Evolutionary conservation across 768 basidiomycete genomes (phyloP).

Genomic region (Rhizopogon rudus): DNA sequence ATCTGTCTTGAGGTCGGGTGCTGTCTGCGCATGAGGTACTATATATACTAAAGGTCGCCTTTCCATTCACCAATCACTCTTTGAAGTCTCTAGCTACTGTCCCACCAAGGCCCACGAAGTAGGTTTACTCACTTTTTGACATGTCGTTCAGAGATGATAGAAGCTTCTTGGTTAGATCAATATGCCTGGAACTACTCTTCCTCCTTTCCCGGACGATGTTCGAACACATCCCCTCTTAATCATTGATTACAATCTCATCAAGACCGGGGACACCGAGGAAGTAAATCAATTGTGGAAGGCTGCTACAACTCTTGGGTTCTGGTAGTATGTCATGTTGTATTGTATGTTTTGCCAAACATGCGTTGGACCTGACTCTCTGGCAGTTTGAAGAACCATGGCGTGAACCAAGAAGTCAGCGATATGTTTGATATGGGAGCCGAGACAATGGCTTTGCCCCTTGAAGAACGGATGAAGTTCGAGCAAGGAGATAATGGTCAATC

Average conservation of each 20-base stretch:
- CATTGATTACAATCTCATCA: constrained; percentile 38
- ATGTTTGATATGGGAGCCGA: constrained; percentile 41
- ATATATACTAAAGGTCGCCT: background rate
- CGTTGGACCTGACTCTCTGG: background rate
- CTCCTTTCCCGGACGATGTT: constrained; percentile 41
- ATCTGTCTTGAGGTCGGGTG: background rate
- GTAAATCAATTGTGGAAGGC: constrained; percentile 42
- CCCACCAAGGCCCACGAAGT: background rate
- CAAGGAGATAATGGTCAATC: constrained; percentile 38
- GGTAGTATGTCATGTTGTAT: constrained; percentile 38
- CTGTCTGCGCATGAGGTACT: background rate
- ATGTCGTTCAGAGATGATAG: background rate
- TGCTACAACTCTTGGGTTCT: constrained; percentile 45
- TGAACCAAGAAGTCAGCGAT: constrained; percentile 27
- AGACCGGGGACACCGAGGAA: constrained; percentile 31
- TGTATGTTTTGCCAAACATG: background rate
- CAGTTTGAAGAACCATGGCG: constrained; percentile 41
- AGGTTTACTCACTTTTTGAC: background rate
- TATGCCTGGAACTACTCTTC: constrained; percentile 30
- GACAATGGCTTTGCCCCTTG: constrained; percentile 35
- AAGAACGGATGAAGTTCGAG: constrained; percentile 39
- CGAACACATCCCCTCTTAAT: constrained; percentile 41
- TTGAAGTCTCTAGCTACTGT: background rate
- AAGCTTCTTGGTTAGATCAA: background rate
- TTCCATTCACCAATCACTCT: background rate